phyloP scores from a whole-genome alignment of 192 early-diverging fungal genomes.

The Coemansia sp. region DNA sequence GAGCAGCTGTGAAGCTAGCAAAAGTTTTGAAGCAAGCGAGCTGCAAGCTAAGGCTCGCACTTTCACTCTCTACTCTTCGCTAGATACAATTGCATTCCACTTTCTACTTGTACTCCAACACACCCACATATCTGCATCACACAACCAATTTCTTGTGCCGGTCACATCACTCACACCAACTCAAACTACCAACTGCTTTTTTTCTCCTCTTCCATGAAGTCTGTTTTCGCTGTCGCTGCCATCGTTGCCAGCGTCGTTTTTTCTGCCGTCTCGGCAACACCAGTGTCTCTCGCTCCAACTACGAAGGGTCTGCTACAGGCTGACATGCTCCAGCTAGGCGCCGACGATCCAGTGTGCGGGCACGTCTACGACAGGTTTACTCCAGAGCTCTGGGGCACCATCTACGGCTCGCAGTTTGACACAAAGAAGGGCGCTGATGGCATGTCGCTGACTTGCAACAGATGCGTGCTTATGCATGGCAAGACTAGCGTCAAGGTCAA shows the following conservation, averaged over 20 bases:
- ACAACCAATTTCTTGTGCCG: conserved; percentile 6
- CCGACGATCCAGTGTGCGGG: not conserved
- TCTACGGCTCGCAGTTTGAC: conserved; percentile 6
- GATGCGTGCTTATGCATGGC: conserved; percentile 9
- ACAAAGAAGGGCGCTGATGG: not conserved
- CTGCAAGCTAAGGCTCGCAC: not conserved
- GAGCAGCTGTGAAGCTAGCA: not conserved
- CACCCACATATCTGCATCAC: too few relatives aligned
- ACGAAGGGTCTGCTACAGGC: not conserved
- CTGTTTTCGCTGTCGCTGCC: not conserved
- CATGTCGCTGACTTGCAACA: conserved; percentile 9
- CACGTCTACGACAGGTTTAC: not conserved
- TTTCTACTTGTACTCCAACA: not conserved
- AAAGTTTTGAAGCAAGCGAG: not conserved
- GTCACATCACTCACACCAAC: not conserved
- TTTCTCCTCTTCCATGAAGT: conserved; percentile 3
- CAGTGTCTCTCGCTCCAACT: not conserved
- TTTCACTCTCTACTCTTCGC: not conserved
- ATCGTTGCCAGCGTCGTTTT: not conserved
- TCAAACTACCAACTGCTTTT: not conserved
- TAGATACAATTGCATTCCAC: not conserved
- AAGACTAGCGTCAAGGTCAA: conserved; percentile 2
- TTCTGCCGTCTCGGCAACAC: not conserved
- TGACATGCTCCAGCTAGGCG: conserved; percentile 2
- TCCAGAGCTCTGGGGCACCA: not conserved